phyloP scores from a whole-genome alignment of 331 rosid genomes.

The Saraca asoca region DNA sequence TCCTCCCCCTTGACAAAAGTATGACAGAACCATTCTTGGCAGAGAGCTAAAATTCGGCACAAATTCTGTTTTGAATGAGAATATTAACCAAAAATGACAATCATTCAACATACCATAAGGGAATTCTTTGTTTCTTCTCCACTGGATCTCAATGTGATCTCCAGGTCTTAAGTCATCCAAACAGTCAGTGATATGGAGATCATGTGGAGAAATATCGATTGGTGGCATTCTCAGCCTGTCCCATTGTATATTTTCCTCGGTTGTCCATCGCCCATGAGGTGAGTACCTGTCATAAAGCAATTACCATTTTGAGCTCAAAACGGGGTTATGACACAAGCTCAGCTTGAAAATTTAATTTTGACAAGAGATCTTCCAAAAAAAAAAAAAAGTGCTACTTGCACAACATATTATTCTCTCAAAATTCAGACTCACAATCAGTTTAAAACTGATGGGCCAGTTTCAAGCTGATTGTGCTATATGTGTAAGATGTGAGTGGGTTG shows the following conservation, averaged over 20 bases:
- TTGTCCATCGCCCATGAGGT: slow-evolving; percentile 70
- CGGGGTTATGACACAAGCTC: not conserved
- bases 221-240: slow-evolving; percentile 78
- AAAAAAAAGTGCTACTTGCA: too few relatives aligned
- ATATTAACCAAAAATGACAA: not conserved
- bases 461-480: too few relatives aligned
- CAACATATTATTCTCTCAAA: not conserved
- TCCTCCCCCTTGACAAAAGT: not conserved
- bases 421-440: not conserved
- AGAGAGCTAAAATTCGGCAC: slow-evolving; percentile 3
- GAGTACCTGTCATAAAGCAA: slow-evolving; percentile 61
- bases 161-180: slow-evolving; percentile 70
- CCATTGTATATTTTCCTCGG: slow-evolving; percentile 77
- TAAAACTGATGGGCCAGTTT: too few relatives aligned
- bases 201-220: slow-evolving; percentile 55
- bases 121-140: slow-evolving; percentile 87
- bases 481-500: too few relatives aligned
- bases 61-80: not conserved
- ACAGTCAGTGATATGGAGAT: slow-evolving; percentile 67
- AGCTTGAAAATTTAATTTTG: not conserved
- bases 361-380: slow-evolving; percentile 1
- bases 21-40: slow-evolving; percentile 1
- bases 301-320: slow-evolving; percentile 13
- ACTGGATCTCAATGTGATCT: slow-evolving; percentile 90
- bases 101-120: slow-evolving; percentile 64